These are phyloP conservation scores for Symbiodinium pilosum DNA, from an alignment of 73 alveolate species.

Conservation along the genomic window DNA sequence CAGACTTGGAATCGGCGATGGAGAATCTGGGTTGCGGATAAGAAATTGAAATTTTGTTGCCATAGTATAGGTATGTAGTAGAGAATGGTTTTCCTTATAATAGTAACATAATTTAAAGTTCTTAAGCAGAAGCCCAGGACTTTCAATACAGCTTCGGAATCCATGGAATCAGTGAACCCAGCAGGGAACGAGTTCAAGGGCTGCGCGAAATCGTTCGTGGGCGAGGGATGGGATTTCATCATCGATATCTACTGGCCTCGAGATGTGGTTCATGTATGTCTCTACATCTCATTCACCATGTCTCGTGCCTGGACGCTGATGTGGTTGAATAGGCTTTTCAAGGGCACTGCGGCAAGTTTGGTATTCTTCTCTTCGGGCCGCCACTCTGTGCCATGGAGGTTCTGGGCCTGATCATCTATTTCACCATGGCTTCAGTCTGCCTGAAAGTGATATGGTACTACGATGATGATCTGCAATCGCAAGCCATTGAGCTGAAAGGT, in stretches of 20 bases:
- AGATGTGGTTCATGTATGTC: not conserved
- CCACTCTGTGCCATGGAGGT: not conserved
- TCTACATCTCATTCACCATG: not conserved
- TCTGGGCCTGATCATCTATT: not conserved
- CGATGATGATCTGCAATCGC: not conserved
- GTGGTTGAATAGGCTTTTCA: not conserved
- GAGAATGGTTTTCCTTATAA: too few species aligned
- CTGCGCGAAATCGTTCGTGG: not conserved
- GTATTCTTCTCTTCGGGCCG: not conserved
- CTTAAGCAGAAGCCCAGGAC: too few species aligned
- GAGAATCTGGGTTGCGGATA: too few species aligned
- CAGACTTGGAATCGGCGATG: too few species aligned
- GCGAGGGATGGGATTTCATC: not conserved
- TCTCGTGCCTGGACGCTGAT: not conserved
- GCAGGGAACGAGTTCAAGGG: too few species aligned
- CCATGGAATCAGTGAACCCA: too few species aligned
- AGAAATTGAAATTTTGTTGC: too few species aligned
- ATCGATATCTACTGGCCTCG: not conserved
- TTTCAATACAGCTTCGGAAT: too few species aligned
- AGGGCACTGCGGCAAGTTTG: constrained; percentile 4
- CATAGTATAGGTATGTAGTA: too few species aligned
- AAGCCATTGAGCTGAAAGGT: not conserved
- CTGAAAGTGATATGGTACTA: constrained; percentile 8
- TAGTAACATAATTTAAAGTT: too few species aligned
- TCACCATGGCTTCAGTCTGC: not conserved